These are phyloP conservation scores for Thecaphora thlaspeos DNA, from an alignment of 1,284 basidiomycete genomes.

Conservation along the genomic window DNA sequence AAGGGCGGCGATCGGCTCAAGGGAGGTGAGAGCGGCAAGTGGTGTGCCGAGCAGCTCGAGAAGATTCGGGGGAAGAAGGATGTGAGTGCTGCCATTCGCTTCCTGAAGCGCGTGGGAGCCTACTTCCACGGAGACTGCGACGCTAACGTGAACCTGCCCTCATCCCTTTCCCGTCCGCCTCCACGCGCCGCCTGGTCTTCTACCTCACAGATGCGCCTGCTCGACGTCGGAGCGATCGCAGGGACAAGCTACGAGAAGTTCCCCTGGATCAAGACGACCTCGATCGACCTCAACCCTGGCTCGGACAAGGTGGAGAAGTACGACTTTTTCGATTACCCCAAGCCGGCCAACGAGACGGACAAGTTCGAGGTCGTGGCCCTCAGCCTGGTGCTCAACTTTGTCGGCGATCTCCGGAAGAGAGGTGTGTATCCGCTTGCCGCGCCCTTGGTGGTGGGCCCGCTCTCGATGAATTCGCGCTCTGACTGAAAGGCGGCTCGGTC, in stretches of 20 bases:
- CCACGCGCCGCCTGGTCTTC: too few relatives aligned
- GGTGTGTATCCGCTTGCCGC: constrained; percentile 15
- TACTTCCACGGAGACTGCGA: too few relatives aligned
- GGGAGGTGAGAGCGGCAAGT: constrained; percentile 45
- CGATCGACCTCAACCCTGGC: constrained; percentile 59
- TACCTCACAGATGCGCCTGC: constrained; percentile 27
- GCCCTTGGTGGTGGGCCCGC: too few relatives aligned
- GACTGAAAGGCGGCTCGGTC: too few relatives aligned
- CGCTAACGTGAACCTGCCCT: too few relatives aligned
- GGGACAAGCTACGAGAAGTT: constrained; percentile 58
- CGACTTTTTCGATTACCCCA: constrained; percentile 58
- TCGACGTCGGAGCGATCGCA: constrained; percentile 60
- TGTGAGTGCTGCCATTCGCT: constrained; percentile 8
- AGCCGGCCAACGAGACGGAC: constrained; percentile 22
- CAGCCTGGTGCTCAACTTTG: constrained; percentile 60
- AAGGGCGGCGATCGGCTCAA: constrained; percentile 15
- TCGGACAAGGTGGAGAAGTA: constrained; percentile 53
- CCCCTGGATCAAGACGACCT: constrained; percentile 55
- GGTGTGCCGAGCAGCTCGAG: constrained; percentile 43
- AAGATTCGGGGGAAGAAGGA: constrained; percentile 13
- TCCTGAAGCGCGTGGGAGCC: not conserved
- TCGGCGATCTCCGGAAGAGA: constrained; percentile 56
- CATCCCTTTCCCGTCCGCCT: not conserved
- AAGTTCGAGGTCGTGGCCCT: constrained; percentile 58
- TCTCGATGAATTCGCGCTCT: too few relatives aligned